A percentile compares a stretch with the other conserved stretches of the same genome.
These are phyloP conservation scores for Sclerotinia trifoliorum DNA, from an alignment of 2,329 filamentous ascomycete species.

Conservation along the genomic window DNA sequence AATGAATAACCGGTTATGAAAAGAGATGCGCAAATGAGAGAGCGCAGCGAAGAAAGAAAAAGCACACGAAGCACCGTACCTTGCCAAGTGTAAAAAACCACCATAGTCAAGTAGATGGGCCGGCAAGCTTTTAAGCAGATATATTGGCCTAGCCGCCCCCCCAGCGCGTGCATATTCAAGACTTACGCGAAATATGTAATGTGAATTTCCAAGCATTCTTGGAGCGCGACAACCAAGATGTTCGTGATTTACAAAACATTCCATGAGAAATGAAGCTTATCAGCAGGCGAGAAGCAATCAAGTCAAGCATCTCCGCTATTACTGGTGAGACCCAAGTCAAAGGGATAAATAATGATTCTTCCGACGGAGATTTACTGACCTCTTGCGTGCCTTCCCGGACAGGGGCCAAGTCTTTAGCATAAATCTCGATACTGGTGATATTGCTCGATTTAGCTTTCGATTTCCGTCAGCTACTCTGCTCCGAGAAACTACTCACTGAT, in stretches of 20 bases:
- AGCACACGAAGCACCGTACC: not conserved
- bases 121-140: not conserved
- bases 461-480: too few species aligned
- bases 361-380: not conserved
- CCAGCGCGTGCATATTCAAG: slow-evolving; percentile 1
- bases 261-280: not conserved
- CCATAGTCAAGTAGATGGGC: not conserved
- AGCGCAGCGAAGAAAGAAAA: not conserved
- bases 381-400: not conserved
- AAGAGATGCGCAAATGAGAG: slow-evolving; percentile 6
- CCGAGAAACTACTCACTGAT: not conserved
- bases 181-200: slow-evolving; percentile 11
- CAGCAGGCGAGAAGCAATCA: not conserved
- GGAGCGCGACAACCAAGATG: slow-evolving; percentile 1
- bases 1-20: not conserved
- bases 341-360: not conserved
- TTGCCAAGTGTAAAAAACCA: not conserved
- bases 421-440: not conserved
- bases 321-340: too few species aligned
- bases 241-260: slow-evolving; percentile 5
- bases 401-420: not conserved
- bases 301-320: too few species aligned
- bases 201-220: slow-evolving; percentile 13
- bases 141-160: not conserved
- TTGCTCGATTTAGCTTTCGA: not conserved